Evolutionary conservation across 2,329 filamentous ascomycete genomes (phyloP), one percentile per base, ranked within the genome.

Genomic region (Beauveria caledonica): DNA sequence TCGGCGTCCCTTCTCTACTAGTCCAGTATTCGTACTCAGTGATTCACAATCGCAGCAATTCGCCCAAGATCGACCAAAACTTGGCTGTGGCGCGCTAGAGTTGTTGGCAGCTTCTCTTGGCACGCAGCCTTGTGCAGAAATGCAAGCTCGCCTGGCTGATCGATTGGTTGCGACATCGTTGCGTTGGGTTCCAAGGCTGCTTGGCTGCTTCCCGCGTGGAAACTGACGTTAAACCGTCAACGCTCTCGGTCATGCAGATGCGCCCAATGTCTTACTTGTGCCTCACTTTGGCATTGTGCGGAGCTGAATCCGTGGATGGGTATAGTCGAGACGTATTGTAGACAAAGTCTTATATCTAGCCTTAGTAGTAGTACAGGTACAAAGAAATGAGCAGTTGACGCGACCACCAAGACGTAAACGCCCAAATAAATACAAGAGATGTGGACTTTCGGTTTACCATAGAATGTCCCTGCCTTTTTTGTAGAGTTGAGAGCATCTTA

Each of bases 271-370:
- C n/a, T 7, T 21, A 7, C 7, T n/a, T 3, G n/a, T 52, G 19
- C 29, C n/a, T 52, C 51, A 44, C 51, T 27, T 42, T 54, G 19
- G 27, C 21, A 54, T 27, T 42, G 36, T 27, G 2, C 23, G 9
- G 13, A 54, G 39, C 29, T 39, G 49, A 7, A 21, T 15, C 29
- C 21, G n/a, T 29, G 11, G 13, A 29, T 50, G 45, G 15, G 49
- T 40, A 29, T 50, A 58, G 45, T 58, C 51, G 56, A 58, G 56
- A 51, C 46, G 21, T 58, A 29, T 50, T 52, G 52, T 39, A 17
- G 42, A 60, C 49, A 46, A 54, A 42, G 29, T 60, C 58, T 60
- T 54, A 50, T 60, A 60, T 60, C 58, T 60, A 53, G 58, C 57
- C 57, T 48, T 60, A 53, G 33, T 36, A 46, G 50, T 36, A 60